These are phyloP conservation scores for Anethum foeniculum DNA, from an alignment of 140 eudicot species.

Conservation along the genomic window DNA sequence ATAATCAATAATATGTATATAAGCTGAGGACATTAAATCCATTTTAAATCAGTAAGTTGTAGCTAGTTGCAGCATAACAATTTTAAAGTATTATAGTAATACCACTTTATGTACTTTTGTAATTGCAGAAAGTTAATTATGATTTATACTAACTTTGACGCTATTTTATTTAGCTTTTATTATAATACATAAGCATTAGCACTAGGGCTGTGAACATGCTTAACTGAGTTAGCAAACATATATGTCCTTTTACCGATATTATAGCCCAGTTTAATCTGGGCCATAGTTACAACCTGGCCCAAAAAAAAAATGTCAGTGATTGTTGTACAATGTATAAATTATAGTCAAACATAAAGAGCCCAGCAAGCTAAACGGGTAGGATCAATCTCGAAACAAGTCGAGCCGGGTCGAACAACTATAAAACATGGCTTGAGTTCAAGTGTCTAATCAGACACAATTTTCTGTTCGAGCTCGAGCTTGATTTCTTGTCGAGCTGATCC, in stretches of 20 bases:
- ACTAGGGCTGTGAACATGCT: not conserved
- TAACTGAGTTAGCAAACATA: not conserved
- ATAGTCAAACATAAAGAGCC: not conserved
- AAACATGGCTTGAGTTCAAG: not conserved
- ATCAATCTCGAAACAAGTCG: not conserved
- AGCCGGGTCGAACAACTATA: not conserved
- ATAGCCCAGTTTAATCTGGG: not conserved
- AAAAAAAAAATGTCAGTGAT: not conserved
- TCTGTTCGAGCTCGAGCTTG: not conserved
- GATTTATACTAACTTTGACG: not conserved
- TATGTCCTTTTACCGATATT: not conserved
- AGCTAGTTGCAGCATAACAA: not conserved
- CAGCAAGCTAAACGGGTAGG: not conserved
- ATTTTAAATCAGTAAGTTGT: not conserved
- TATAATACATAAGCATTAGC: not conserved
- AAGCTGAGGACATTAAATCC: not conserved
- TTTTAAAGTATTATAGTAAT: not conserved
- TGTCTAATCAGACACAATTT: not conserved
- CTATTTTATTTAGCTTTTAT: not conserved
- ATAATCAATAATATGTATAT: slow-evolving; percentile 5
- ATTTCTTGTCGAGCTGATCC: not conserved
- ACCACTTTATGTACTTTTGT: not conserved
- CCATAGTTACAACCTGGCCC: not conserved
- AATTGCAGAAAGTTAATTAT: not conserved
- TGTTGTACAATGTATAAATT: not conserved